A percentile compares a stretch with the other conserved stretches of the same genome.
These are phyloP conservation scores for Sugiyamaella mastotermitis DNA, from an alignment of 805 yeast species.

Conservation along the genomic window DNA sequence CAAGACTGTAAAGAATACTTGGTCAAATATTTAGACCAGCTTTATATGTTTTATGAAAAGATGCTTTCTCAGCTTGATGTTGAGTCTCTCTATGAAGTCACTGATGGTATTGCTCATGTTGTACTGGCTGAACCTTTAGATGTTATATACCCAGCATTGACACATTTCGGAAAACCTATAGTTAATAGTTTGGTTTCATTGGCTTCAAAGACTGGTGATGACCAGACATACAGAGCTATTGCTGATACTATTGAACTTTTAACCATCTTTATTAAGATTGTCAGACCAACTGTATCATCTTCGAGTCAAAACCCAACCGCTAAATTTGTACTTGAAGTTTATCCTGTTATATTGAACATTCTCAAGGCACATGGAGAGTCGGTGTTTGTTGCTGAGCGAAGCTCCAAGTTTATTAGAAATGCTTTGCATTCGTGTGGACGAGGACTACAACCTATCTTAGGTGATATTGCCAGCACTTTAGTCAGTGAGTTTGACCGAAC, in stretches of 20 bases:
- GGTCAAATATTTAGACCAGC: constrained; percentile 63
- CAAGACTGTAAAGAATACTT: constrained; percentile 75
- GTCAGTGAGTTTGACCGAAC: constrained; percentile 65
- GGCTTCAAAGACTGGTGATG: constrained; percentile 14
- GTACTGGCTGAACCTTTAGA: constrained; percentile 50
- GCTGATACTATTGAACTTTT: constrained; percentile 74
- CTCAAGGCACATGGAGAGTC: constrained; percentile 53
- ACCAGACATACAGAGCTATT: constrained; percentile 35
- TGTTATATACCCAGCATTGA: constrained; percentile 46
- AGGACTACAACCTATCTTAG: constrained; percentile 52
- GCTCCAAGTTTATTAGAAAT: constrained; percentile 60
- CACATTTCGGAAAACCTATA: constrained; percentile 64
- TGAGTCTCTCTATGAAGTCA: constrained; percentile 67
- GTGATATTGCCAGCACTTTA: constrained; percentile 58
- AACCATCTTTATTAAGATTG: constrained; percentile 51
- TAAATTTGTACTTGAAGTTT: constrained; percentile 46
- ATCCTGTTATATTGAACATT: constrained; percentile 51
- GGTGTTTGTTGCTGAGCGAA: constrained; percentile 64
- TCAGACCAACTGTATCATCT: constrained; percentile 32
- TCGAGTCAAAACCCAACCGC: constrained; percentile 37
- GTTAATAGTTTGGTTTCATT: constrained; percentile 32
- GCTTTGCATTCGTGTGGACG: constrained; percentile 57
- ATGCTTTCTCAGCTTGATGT: constrained; percentile 52
- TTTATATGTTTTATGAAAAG: constrained; percentile 64
- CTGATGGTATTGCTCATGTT: constrained; percentile 87